Evolutionary conservation across 2,329 filamentous ascomycete genomes (phyloP).

Genomic region (Xylariaceae sp.): DNA sequence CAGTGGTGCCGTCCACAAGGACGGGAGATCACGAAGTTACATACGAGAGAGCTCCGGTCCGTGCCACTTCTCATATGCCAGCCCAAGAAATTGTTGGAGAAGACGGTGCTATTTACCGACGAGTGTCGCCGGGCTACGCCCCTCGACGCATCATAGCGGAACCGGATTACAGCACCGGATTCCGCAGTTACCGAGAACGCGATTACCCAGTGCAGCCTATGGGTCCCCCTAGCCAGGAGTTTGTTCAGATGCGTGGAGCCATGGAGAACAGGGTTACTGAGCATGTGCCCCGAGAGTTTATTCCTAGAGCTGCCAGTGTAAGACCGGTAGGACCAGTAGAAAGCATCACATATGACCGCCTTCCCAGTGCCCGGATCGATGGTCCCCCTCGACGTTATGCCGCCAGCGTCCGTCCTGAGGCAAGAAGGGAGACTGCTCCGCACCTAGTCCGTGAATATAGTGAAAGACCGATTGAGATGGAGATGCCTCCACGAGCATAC

Average conservation of each 20-base stretch:
- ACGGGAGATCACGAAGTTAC: slow-evolving; percentile 49
- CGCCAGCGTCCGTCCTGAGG: slow-evolving; percentile 36
- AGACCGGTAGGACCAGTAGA: slow-evolving; percentile 53
- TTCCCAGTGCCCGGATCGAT: slow-evolving; percentile 40
- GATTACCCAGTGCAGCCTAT: slow-evolving; percentile 52
- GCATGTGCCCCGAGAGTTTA: slow-evolving; percentile 47
- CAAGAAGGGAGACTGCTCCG: slow-evolving; percentile 30
- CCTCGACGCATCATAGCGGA: slow-evolving; percentile 56
- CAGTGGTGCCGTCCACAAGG: slow-evolving; percentile 42
- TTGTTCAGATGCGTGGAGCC: slow-evolving; percentile 42
- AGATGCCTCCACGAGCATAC: slow-evolving; percentile 36
- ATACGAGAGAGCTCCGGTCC: slow-evolving; percentile 59
- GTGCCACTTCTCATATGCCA: slow-evolving; percentile 47
- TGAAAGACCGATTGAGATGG: slow-evolving; percentile 30
- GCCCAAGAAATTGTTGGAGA: slow-evolving; percentile 45
- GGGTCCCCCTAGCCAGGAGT: slow-evolving; percentile 39
- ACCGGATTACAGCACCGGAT: slow-evolving; percentile 51
- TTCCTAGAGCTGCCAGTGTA: slow-evolving; percentile 51
- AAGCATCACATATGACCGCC: slow-evolving; percentile 37
- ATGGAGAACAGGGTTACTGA: slow-evolving; percentile 39
- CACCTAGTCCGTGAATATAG: slow-evolving; percentile 31
- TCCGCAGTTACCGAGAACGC: slow-evolving; percentile 50
- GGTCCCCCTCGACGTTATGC: slow-evolving; percentile 45
- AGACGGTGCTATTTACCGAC: slow-evolving; percentile 44
- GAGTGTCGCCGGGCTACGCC: slow-evolving; percentile 46